phyloP scores from a whole-genome alignment of 1,139 yeast genomes.

The Casaregolazyma lundiana region DNA sequence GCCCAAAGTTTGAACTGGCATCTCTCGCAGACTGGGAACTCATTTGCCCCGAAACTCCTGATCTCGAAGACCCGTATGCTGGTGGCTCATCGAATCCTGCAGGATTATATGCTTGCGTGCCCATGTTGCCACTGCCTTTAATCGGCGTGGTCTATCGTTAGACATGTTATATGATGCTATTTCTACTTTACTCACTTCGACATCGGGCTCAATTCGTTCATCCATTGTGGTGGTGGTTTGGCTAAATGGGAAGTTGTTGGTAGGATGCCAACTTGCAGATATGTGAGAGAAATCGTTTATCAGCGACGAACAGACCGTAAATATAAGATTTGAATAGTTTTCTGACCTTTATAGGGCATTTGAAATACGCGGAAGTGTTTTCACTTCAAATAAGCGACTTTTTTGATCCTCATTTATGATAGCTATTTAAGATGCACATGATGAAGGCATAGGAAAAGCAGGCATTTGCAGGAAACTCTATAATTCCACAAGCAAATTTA shows the following conservation, averaged over 20 bases:
- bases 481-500: not conserved
- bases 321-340: no score
- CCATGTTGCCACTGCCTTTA: conserved; percentile 17
- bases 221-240: conserved; percentile 4
- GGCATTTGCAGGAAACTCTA: not conserved
- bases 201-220: conserved; percentile 10
- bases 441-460: conserved; percentile 4
- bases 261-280: no score
- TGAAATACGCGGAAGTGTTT: no score
- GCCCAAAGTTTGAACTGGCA: conserved; percentile 35
- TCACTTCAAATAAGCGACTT: no score
- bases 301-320: no score
- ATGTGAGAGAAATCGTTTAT: no score
- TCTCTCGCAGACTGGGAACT: conserved; percentile 1
- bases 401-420: not conserved
- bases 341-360: no score
- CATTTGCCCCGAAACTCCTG: conserved; percentile 2
- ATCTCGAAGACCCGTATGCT: conserved; percentile 12
- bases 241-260: not conserved
- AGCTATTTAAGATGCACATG: conserved; percentile 7
- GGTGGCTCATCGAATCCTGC: conserved; percentile 26
- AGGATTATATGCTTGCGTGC: conserved; percentile 33
- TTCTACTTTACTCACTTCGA: conserved; percentile 8
- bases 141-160: conserved; percentile 6
- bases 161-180: not conserved